Conservation (phyloP, 2,329 filamentous ascomycete genomes). For the Fusarium sp. region DNA sequence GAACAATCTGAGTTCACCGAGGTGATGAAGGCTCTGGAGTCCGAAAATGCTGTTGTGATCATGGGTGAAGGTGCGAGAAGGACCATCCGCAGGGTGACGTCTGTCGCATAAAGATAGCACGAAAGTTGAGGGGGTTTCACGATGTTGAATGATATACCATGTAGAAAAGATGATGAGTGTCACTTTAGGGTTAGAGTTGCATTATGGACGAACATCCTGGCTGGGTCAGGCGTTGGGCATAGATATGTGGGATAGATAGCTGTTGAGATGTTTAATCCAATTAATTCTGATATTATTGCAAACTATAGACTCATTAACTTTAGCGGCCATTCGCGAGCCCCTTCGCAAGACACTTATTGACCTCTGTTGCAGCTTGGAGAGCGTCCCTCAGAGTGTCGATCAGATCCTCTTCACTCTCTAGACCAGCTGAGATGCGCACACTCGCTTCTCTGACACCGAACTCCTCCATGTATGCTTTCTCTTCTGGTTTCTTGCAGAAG, state of each 20-base stretch:
- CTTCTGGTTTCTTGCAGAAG: constrained; percentile 55
- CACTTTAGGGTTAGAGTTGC: constrained; percentile 16
- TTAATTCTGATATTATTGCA: constrained; percentile 18
- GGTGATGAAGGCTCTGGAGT: constrained; percentile 81
- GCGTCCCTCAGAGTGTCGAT: constrained; percentile 54
- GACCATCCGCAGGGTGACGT: constrained; percentile 79
- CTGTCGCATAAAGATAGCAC: constrained; percentile 26
- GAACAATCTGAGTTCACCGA: constrained; percentile 87
- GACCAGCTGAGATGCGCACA: constrained; percentile 60
- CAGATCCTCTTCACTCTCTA: constrained; percentile 58
- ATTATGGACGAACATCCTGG: constrained; percentile 30
- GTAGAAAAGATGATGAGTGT: constrained; percentile 28
- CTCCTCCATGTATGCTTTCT: constrained; percentile 52
- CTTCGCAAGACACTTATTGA: constrained; percentile 6
- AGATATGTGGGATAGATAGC: constrained; percentile 35
- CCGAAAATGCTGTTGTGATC: constrained; percentile 84
- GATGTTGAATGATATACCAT: constrained; percentile 46
- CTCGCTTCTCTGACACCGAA: constrained; percentile 56
- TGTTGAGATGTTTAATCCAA: constrained; percentile 16
- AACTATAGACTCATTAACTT: neutral
- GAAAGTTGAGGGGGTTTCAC: constrained; percentile 8
- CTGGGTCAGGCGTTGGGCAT: constrained; percentile 44
- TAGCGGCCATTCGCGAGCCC: neutral
- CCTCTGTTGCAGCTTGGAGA: constrained; percentile 44
- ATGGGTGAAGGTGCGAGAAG: constrained; percentile 86